Evolutionary conservation across 768 basidiomycete genomes (phyloP).

Genomic region (Phallus indusiatus): DNA sequence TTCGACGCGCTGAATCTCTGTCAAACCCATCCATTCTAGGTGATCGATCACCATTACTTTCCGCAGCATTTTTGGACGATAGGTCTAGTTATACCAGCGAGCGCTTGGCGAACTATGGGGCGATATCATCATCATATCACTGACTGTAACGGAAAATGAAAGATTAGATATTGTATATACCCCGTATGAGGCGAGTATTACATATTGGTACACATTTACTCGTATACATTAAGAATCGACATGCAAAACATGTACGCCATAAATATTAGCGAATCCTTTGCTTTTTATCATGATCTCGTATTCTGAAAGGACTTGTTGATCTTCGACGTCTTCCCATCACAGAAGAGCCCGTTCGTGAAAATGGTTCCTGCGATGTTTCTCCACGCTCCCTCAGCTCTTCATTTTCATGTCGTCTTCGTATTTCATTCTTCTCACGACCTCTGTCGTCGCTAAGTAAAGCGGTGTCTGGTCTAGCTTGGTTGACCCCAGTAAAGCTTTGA

Average conservation of each 20-base stretch:
- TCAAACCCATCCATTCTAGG: neutral
- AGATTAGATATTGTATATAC: no score
- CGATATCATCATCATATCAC: slow-evolving; percentile 1
- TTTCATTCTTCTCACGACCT: slow-evolving; percentile 15
- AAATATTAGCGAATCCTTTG: slow-evolving; percentile 21
- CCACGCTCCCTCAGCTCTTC: neutral
- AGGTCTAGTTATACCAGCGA: slow-evolving; percentile 1
- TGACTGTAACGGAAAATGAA: neutral
- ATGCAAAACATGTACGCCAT: no score
- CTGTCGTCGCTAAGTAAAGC: slow-evolving; percentile 11
- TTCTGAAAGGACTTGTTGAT: slow-evolving; percentile 21
- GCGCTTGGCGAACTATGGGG: slow-evolving; percentile 3
- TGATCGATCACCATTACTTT: slow-evolving; percentile 5
- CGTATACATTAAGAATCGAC: neutral
- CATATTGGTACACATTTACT: neutral
- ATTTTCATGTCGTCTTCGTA: slow-evolving; percentile 15
- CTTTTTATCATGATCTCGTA: slow-evolving; percentile 22
- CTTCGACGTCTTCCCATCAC: slow-evolving; percentile 12
- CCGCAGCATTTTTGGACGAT: neutral
- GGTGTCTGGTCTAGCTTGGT: slow-evolving; percentile 9
- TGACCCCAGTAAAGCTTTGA: slow-evolving; percentile 23
- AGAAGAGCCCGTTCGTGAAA: slow-evolving; percentile 1
- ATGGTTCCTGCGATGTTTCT: neutral
- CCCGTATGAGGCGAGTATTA: no score
- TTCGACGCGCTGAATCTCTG: neutral